Evolutionary conservation across 805 yeast species (phyloP).

Genomic region (Pichia scutulata): DNA sequence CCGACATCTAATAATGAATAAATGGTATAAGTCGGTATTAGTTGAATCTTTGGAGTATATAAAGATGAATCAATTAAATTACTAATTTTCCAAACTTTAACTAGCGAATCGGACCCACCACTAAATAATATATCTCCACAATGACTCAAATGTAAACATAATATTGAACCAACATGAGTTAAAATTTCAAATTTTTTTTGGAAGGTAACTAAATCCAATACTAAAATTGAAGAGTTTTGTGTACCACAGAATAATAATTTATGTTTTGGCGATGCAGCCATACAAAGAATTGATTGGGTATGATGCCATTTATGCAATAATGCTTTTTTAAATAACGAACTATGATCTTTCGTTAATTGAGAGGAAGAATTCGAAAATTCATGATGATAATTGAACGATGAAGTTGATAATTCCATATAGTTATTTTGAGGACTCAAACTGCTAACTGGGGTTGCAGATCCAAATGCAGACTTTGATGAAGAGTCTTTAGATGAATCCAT

Average conservation of each 20-base stretch:
- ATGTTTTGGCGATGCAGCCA: constrained; percentile 50
- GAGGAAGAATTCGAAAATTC: constrained; percentile 4
- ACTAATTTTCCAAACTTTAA: constrained; percentile 72
- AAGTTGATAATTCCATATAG: neutral
- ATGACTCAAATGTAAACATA: constrained; percentile 52
- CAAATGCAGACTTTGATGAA: neutral
- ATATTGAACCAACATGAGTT: constrained; percentile 69
- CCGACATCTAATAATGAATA: constrained; percentile 87
- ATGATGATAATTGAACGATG: constrained; percentile 8
- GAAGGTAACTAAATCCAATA: constrained; percentile 60
- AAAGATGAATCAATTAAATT: constrained; percentile 34
- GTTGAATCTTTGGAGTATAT: constrained; percentile 26
- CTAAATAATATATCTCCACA: constrained; percentile 60
- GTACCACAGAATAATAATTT: constrained; percentile 79
- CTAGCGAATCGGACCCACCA: constrained; percentile 85
- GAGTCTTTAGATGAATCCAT: neutral
- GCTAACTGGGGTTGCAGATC: neutral
- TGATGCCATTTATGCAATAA: constrained; percentile 69
- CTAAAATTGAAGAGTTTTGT: constrained; percentile 71
- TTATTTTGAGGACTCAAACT: neutral
- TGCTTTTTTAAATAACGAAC: constrained; percentile 6
- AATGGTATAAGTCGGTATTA: constrained; percentile 55
- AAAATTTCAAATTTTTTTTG: constrained; percentile 43
- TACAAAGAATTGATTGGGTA: constrained; percentile 64
- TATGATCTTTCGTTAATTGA: constrained; percentile 9